Percentiles rank a stretch among this genome's conserved stretches.
Evolutionary conservation across 208 protist species (phyloP).

Genomic region (Zelonia costaricensis): DNA sequence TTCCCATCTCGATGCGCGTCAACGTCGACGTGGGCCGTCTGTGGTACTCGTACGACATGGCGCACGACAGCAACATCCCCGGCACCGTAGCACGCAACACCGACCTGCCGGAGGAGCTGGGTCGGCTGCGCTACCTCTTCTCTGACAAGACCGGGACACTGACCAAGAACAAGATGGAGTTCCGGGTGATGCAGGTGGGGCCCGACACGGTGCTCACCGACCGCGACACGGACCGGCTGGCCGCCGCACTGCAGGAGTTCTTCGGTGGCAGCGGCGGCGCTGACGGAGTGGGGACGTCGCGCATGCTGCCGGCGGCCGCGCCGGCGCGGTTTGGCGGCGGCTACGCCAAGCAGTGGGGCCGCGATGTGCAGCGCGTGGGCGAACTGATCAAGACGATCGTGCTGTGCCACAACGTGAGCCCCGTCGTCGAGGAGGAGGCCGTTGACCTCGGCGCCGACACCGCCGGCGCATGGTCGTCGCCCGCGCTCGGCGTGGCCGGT

Average conservation of each 20-base stretch:
- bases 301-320: background rate
- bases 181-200: conserved; percentile 65
- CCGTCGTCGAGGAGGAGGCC: conserved; percentile 72
- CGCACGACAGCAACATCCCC: conserved; percentile 78
- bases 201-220: conserved; percentile 53
- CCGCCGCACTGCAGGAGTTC: conserved; percentile 31
- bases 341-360: conserved; percentile 25
- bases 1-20: conserved; percentile 98
- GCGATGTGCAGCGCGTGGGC: conserved; percentile 60
- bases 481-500: conserved; percentile 10
- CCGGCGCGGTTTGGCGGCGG: conserved; percentile 4
- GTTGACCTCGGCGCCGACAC: background rate
- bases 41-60: conserved; percentile 95
- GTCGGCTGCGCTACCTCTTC: conserved; percentile 97
- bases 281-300: too few species aligned
- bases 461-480: background rate
- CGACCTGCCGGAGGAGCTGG: conserved; percentile 98
- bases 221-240: conserved; percentile 51
- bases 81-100: conserved; percentile 94
- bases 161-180: conserved; percentile 97
- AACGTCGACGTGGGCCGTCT: conserved; percentile 98
- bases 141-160: conserved; percentile 99
- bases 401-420: conserved; percentile 98
- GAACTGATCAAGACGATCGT: conserved; percentile 88
- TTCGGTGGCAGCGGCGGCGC: conserved; percentile 10